Evolutionary conservation across 148 eudicot genomes (phyloP).

Genomic region (Camellia sinensis): DNA sequence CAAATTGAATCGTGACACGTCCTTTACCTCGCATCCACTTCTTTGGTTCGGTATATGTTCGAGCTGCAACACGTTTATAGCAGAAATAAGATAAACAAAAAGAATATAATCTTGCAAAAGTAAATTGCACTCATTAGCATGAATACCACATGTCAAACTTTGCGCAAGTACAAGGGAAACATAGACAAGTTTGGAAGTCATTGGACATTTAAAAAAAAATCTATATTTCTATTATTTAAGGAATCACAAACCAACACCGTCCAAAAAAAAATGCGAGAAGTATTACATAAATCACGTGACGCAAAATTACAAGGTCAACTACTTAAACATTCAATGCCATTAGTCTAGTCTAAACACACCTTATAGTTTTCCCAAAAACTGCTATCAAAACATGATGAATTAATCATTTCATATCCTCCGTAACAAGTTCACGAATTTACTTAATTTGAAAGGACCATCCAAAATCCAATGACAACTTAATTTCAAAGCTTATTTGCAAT

Average conservation of each 20-base stretch:
- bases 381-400: no score
- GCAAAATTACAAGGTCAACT: no score
- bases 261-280: no score
- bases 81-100: neutral
- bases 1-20: constrained; percentile 63
- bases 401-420: no score
- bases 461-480: no score
- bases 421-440: no score
- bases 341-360: no score
- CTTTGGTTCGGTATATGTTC: constrained; percentile 56
- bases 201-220: neutral
- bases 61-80: constrained; percentile 24
- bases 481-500: no score
- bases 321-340: no score
- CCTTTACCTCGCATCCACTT: constrained; percentile 77
- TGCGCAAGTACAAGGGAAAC: neutral
- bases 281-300: no score
- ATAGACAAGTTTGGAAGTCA: neutral
- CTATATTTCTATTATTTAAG: neutral
- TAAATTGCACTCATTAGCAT: neutral
- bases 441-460: no score
- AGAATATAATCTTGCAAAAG: neutral
- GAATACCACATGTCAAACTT: neutral
- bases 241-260: neutral
- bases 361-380: no score